These are phyloP conservation scores for Calonectria fujianensis DNA, from an alignment of 2,329 filamentous ascomycete species.

Conservation along the genomic window DNA sequence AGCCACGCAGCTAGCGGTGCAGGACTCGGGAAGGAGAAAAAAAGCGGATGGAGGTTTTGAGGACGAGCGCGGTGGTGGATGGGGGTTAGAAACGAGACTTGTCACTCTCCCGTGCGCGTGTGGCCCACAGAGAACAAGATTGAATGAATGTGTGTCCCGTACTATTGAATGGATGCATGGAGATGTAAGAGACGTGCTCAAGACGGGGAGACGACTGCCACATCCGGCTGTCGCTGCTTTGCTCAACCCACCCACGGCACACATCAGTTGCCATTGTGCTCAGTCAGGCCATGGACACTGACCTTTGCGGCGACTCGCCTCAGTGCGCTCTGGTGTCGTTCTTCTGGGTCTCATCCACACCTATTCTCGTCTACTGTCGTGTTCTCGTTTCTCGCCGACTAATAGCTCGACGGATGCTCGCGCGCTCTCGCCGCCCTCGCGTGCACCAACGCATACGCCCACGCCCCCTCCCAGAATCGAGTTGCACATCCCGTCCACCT, in stretches of 20 bases:
- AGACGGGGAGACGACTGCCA: conserved; percentile 27
- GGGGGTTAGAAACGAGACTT: conserved; percentile 17
- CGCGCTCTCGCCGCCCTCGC: conserved; percentile 26
- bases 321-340: conserved; percentile 21
- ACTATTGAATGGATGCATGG: background rate
- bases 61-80: background rate
- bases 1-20: conserved; percentile 51
- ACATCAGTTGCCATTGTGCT: conserved; percentile 30
- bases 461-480: conserved; percentile 35
- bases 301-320: conserved; percentile 22
- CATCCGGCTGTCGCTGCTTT: conserved; percentile 29
- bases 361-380: conserved; percentile 28
- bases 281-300: conserved; percentile 25
- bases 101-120: conserved; percentile 35
- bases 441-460: conserved; percentile 14
- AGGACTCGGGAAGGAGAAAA: conserved; percentile 51
- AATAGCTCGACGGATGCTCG: conserved; percentile 21
- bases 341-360: conserved; percentile 14
- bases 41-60: conserved; percentile 29
- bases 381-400: conserved; percentile 25
- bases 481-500: conserved; percentile 31
- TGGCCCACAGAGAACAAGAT: conserved; percentile 15
- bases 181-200: conserved; percentile 8
- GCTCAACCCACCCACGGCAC: conserved; percentile 24
- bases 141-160: background rate